Conservation (phyloP, 306 rosid genomes). For the Cucurbita maxima region DNA sequence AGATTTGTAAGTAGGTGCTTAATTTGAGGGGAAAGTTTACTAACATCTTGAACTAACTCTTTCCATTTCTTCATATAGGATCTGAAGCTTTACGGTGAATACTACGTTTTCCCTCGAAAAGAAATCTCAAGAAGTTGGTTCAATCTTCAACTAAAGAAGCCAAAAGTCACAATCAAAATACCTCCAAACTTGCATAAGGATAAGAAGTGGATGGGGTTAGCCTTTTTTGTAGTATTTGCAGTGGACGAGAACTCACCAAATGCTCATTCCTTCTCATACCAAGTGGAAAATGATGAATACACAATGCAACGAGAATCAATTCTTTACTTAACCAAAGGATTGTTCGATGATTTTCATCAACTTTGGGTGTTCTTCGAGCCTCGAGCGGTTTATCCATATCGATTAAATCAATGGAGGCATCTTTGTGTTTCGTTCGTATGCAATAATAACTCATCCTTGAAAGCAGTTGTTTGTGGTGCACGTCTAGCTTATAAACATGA, state of each 20-base stretch:
- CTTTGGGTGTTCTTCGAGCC: background rate
- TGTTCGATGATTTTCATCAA: background rate
- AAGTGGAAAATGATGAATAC: constrained; percentile 3
- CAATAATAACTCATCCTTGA: background rate
- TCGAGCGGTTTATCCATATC: background rate
- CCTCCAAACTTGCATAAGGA: constrained; percentile 9
- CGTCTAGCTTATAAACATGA: constrained; percentile 7
- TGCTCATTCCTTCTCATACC: constrained; percentile 2
- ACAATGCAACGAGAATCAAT: background rate
- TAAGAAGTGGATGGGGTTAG: constrained; percentile 4
- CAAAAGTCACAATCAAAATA: background rate
- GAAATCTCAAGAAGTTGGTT: background rate
- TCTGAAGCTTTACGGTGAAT: background rate
- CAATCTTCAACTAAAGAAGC: constrained; percentile 1
- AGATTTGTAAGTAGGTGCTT: too few species aligned
- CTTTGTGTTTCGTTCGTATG: background rate
- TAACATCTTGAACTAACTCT: too few species aligned
- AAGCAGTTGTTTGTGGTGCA: constrained; percentile 4
- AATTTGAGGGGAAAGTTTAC: too few species aligned
- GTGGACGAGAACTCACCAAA: background rate
- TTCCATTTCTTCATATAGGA: background rate
- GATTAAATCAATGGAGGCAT: background rate
- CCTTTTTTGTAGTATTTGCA: background rate
- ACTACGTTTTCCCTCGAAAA: background rate
- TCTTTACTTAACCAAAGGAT: background rate